These are phyloP conservation scores for Paragyromitra xinjiangensis DNA, from an alignment of 495 filamentous ascomycete species.

Conservation along the genomic window DNA sequence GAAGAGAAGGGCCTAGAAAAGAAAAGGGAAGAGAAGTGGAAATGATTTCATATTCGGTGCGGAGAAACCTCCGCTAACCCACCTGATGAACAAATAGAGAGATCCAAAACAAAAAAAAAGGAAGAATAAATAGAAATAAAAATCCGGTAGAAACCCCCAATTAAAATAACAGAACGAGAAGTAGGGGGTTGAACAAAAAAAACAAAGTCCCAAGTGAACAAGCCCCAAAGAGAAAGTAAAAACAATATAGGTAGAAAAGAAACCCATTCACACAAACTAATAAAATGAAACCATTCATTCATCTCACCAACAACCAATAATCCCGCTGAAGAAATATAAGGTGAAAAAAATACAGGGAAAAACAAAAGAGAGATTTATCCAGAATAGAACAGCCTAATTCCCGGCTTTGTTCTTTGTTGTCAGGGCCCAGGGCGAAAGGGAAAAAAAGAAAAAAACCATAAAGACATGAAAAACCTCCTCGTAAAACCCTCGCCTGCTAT, in stretches of 20 bases:
- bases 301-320: constrained; percentile 22
- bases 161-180: constrained; percentile 62
- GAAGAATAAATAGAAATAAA: constrained; percentile 34
- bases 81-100: constrained; percentile 50
- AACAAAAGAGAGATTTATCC: constrained; percentile 18
- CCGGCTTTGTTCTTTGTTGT: constrained; percentile 22
- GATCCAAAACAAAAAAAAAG: constrained; percentile 47
- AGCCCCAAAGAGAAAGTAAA: constrained; percentile 34
- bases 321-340: constrained; percentile 11
- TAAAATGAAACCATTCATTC: constrained; percentile 40
- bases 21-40: constrained; percentile 24
- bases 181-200: constrained; percentile 54
- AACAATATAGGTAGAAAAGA: constrained; percentile 20
- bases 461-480: constrained; percentile 35
- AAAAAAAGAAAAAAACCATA: constrained; percentile 33
- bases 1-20: constrained; percentile 21
- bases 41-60: constrained; percentile 37
- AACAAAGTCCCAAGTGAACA: constrained; percentile 56
- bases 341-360: constrained; percentile 27
- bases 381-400: constrained; percentile 32
- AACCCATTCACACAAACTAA: constrained; percentile 46
- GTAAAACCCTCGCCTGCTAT: constrained; percentile 8
- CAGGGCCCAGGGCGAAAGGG: constrained; percentile 1
- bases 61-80: constrained; percentile 25
- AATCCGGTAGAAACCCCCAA: constrained; percentile 55